Evolutionary conservation across 1,284 basidiomycete species (phyloP).

Genomic region (Tremellales sp.): DNA sequence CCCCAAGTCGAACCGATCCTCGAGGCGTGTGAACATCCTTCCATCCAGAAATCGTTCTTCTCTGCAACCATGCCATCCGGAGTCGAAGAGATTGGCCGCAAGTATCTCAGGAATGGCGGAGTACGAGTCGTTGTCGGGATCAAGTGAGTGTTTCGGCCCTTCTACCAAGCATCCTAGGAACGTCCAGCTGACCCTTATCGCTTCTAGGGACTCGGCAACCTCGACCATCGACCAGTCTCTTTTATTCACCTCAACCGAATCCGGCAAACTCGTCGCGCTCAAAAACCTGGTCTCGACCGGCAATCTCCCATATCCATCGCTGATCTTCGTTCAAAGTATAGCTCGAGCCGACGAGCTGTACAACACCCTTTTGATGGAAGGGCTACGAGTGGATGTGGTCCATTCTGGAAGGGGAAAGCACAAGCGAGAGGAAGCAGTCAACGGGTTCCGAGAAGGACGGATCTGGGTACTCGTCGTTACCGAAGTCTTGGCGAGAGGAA

Average conservation of each 20-base stretch:
- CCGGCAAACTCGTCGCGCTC: conserved; percentile 84
- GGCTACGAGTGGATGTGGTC: conserved; percentile 84
- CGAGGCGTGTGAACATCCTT: conserved; percentile 67
- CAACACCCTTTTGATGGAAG: conserved; percentile 77
- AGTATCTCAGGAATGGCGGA: conserved; percentile 69
- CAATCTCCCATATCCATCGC: conserved; percentile 77
- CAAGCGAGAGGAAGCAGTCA: conserved; percentile 80
- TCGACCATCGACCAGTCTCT: conserved; percentile 76
- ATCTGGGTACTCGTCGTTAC: conserved; percentile 92
- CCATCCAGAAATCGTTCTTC: conserved; percentile 82
- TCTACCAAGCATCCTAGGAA: background rate
- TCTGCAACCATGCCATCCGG: conserved; percentile 90
- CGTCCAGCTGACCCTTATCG: background rate
- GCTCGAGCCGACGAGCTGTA: conserved; percentile 84
- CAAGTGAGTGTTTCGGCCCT: conserved; percentile 69
- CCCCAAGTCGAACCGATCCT: conserved; percentile 85
- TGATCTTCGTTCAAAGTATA: conserved; percentile 92
- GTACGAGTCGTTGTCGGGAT: conserved; percentile 89
- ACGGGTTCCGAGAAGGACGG: conserved; percentile 77
- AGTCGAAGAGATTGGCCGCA: conserved; percentile 80
- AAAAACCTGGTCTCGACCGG: conserved; percentile 74
- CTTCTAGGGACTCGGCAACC: conserved; percentile 70
- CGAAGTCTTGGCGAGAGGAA: conserved; percentile 92
- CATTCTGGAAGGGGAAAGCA: conserved; percentile 84
- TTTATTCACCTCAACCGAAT: conserved; percentile 86